Percentiles rank a stretch among this genome's conserved stretches.
These are phyloP conservation scores for Fomitopsis pinicola DNA, from an alignment of 1,284 basidiomycete genomes.

Conservation along the genomic window DNA sequence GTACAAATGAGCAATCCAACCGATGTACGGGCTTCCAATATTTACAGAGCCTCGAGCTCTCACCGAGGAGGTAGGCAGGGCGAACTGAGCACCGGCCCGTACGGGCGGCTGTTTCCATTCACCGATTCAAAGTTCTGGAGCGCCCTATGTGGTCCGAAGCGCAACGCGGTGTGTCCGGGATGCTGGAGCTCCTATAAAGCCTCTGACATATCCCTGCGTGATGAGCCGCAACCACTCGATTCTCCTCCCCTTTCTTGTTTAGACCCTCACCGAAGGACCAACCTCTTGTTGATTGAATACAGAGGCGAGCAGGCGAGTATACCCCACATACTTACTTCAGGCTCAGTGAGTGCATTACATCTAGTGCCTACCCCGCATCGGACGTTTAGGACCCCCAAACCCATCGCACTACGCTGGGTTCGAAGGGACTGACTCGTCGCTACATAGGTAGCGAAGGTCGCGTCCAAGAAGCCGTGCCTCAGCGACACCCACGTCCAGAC, in stretches of 20 bases:
- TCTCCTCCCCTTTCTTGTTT: not conserved
- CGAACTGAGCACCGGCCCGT: no score
- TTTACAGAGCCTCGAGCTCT: no score
- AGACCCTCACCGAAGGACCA: not conserved
- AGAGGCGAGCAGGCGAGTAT: not conserved
- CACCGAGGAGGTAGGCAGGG: no score
- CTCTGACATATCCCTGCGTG: no score
- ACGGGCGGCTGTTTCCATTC: no score
- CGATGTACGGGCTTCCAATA: no score
- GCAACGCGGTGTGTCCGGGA: not conserved
- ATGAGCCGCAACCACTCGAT: not conserved
- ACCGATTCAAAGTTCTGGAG: no score
- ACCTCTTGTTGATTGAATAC: not conserved
- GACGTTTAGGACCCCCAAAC: no score
- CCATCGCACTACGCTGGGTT: not conserved
- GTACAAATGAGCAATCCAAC: no score
- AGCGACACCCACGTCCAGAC: not conserved
- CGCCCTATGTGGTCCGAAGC: not conserved
- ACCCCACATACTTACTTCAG: not conserved
- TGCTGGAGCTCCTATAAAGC: not conserved
- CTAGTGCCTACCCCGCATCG: not conserved
- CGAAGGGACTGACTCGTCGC: not conserved
- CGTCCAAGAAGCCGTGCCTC: no score
- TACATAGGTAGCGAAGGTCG: not conserved
- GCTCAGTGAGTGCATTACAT: not conserved